Evolutionary conservation across 2,329 filamentous ascomycete species (phyloP), one percentile per base, ranked within the genome.

Genomic region (Exophiala spinifera): DNA sequence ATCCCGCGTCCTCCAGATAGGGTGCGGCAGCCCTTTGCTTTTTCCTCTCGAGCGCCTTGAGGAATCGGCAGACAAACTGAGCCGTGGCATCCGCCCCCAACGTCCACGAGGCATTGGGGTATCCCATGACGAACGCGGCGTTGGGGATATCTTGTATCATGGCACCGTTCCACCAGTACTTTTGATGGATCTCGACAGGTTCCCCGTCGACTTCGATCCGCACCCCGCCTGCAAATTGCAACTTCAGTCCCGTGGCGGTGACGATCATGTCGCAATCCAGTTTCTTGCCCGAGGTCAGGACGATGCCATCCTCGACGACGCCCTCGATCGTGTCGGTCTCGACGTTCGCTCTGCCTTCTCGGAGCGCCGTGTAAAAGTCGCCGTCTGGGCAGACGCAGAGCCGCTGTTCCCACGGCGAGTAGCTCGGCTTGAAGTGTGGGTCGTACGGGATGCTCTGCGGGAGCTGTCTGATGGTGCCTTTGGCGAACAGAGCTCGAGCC

Each of bases 351-450:
- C 74, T 76, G 20, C 79, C 80, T 1, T 69, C 64, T 14, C 74
- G 72, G 15, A 84, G 70, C 31, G 71, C 69, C 28, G 73, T 65
- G 71, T 79, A 84, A 66, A 83, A 83, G 64, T 84, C 81, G 17
- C 77, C 79, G 53, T 83, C 76, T 0, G 81, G 81, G 14, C 74
- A 85, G 56, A 89, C 72, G 64, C 89, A 92, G 3, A 94, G 72
- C 0, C 28, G 28, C 28, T 31, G 28, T 31, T 31, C 28, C 28
- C 28, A 31, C 3, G 28, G 28, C 28, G 28, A 31, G 28, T 31
- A 31, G 8, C 28, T 31, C 7, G 85, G 85, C 6, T 77, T 79
- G 69, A 88, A 88, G 66, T 88, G 81, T 1, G 80, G 76, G 53
- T 85, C 78, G 33, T 79, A 67, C 2, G 80, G 76, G 33, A 82